These are phyloP conservation scores for Stentor roeselii DNA, from an alignment of 73 alveolate species.

Conservation along the genomic window DNA sequence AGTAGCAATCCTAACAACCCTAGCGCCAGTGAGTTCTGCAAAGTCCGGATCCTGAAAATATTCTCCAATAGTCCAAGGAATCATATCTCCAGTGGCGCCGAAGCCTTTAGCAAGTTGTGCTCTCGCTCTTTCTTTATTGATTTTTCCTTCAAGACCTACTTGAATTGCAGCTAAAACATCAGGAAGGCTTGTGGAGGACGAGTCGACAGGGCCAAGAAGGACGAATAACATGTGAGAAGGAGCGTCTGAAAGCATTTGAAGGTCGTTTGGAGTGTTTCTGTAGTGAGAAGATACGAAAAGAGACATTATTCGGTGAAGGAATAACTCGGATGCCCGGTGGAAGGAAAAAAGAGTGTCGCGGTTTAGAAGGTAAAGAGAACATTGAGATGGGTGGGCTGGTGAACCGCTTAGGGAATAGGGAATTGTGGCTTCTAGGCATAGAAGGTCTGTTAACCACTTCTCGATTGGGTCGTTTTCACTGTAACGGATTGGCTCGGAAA, in stretches of 20 bases:
- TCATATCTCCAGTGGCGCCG: conserved; percentile 95
- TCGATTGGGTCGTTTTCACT: conserved; percentile 96
- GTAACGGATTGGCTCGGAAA: conserved; percentile 98
- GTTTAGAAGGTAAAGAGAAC: conserved; percentile 96
- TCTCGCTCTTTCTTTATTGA: conserved; percentile 68
- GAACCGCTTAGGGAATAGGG: conserved; percentile 64
- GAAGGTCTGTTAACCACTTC: conserved; percentile 94
- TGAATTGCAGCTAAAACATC: conserved; percentile 99
- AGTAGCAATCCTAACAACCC: conserved; percentile 99
- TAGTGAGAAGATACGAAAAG: conserved; percentile 98
- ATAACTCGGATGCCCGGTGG: conserved; percentile 91
- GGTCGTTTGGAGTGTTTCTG: conserved; percentile 99
- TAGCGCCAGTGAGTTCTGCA: conserved; percentile 92
- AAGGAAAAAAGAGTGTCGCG: conserved; percentile 98
- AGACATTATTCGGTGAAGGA: conserved; percentile 93
- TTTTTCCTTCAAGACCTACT: conserved; percentile 82
- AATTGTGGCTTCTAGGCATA: conserved; percentile 90
- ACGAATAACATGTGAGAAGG: conserved; percentile 99
- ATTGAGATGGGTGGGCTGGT: conserved; percentile 86
- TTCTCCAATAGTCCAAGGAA: conserved; percentile 99
- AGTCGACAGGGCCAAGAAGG: conserved; percentile 84
- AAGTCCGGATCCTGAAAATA: conserved; percentile 91
- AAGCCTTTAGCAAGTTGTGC: conserved; percentile 71
- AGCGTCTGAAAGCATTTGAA: conserved; percentile 99
- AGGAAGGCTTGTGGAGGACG: conserved; percentile 75